Base-by-base conservation (phyloP, 805 yeast genomes). In the Yamadazyma phyllophila region DNA sequence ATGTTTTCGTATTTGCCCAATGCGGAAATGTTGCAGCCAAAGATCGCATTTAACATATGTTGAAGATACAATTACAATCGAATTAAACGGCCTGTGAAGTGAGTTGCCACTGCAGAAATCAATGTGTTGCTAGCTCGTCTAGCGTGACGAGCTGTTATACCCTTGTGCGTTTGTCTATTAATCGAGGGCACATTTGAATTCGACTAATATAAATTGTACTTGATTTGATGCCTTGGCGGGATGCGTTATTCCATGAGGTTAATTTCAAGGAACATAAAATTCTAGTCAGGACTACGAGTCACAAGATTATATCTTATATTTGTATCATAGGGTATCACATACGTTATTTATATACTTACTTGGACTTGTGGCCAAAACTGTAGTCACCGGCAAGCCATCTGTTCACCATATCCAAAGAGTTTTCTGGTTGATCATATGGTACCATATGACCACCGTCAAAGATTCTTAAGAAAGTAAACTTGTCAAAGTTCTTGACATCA, bases 371-470 rank as follows among this genome's bases (percentile, higher is more conserved):
- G 15, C 44, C 44, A 34, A 46, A 46, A 4, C 41, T 17, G 37
- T 70, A 78, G 62, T 85, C 84, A 37, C 92, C 95, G 38, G 68
- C 53, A 43, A 88, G 67, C 97, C 97, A 91, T 64, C 86, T 77
- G 73, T 88, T 86, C 53, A 91, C 79, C 90, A 91, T 83, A 45
- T 80, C 90, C 51, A 85, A 73, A 3, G 96, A 72, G 58, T 76
- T 74, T 58, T 79, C 82, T 29, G 96, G 96, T 71, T 86, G 94
- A 66, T 91, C 90, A 59, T 73, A 85, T 16, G 97, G 97, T 52
- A 88, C 96, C 97, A 91, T 90, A 69, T 91, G 97, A 20, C 97
- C 97, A 45, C 92, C 97, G 48, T 81, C 94, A 59, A 75, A 90
- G 7, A 90, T 81, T 66, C 96, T 79, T 67, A 88, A 74, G 73